Base-by-base conservation (phyloP, 1,139 yeast genomes). In the Saccharomyces hybrid region DNA sequence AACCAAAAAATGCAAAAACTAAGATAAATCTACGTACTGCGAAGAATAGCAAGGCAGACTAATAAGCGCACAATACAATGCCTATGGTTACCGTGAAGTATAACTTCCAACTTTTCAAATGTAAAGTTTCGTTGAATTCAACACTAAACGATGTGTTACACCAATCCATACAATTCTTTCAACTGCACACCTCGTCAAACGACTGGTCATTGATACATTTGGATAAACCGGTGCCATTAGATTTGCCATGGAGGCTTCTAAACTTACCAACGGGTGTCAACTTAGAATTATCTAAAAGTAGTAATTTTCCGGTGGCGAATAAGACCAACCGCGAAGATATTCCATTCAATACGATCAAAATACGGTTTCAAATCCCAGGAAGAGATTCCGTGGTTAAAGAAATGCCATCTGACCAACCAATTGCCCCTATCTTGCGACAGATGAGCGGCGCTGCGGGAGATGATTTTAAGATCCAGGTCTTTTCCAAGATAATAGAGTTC, bases 211-310 rank as follows among this genome's bases (percentile, higher is more conserved):
- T 4, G 44, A 46, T 62, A 62, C 42, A 58, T 52, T 32, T 58
- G 56, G 2, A 62, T 64, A 38, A 38, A 11, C 42, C 42, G 9
- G 46, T 69, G 14, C 56, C 68, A 1, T 53, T 61, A 16, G 62
- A 64, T 41, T 50, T 71, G 13, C 75, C 75, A 1, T 63, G 66
- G 57, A 63, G 74, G 46, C 57, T 71, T 2, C 55, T 68, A 46
- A 71, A 71, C 51, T 51, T 72, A 9, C 71, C 74, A 3, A 56
- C 64, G 1, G 74, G 75, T 25, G 70, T 63, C 11, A 71, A 70
- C 26, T 50, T 73, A 14, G 55, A 60, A 13, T 51, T 72, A 32
- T 57, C 59, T 23, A 52, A 54, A 31, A 49, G 49, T n/a, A 46
- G 34, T n/a, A 23, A 46, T 2, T 38, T 38, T 38, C 8, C 23